These are phyloP conservation scores for Eucalyptus marginata DNA, from an alignment of 345 rosid genomes.

Conservation along the genomic window DNA sequence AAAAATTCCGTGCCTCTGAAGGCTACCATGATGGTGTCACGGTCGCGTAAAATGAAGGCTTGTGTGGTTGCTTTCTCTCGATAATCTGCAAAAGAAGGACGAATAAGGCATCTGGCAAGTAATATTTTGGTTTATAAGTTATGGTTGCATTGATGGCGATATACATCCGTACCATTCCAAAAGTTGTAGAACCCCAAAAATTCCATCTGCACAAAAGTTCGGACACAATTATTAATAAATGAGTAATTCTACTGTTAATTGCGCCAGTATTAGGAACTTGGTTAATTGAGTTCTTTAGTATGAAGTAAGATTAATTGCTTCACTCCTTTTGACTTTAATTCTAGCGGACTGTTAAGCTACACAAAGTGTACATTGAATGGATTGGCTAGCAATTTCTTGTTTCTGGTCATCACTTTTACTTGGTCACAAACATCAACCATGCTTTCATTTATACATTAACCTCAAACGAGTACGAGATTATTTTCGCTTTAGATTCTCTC, in stretches of 20 bases:
- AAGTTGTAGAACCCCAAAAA: conserved; percentile 37
- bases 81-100: conserved; percentile 5
- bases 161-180: conserved; percentile 48
- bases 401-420: background rate
- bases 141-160: background rate
- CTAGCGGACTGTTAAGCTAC: background rate
- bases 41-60: conserved; percentile 19
- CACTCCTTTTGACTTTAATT: background rate
- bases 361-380: background rate
- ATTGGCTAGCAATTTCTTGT: background rate
- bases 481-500: background rate
- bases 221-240: background rate
- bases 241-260: background rate
- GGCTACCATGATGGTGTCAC: conserved; percentile 13
- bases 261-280: background rate
- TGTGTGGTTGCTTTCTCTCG: conserved; percentile 6
- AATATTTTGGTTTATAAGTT: background rate
- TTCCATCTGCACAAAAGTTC: conserved; percentile 30
- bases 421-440: background rate
- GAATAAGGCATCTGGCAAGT: background rate
- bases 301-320: background rate
- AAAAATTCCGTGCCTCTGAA: conserved; percentile 39
- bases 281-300: background rate
- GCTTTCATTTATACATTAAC: background rate
- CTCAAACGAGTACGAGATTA: background rate